A percentile compares a stretch with the other conserved stretches of the same genome.
Evolutionary conservation across 495 filamentous ascomycete species (phyloP).

Genomic region (Penicillium herquei): DNA sequence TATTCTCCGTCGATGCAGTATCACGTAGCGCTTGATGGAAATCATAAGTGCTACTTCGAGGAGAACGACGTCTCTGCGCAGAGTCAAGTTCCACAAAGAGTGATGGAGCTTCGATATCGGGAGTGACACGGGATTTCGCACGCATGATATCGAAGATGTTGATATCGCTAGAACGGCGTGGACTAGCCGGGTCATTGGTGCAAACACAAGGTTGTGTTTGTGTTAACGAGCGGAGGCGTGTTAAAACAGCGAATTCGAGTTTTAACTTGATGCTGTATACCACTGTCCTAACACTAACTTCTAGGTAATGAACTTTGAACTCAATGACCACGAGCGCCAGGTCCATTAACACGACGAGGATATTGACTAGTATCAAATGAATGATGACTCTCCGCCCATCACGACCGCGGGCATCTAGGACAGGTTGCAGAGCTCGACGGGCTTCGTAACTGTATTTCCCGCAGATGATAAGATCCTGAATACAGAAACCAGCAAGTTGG

Average conservation of each 20-base stretch:
- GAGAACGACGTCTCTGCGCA: neutral
- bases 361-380: constrained; percentile 53
- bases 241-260: constrained; percentile 56
- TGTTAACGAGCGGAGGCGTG: constrained; percentile 16
- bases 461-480: constrained; percentile 58
- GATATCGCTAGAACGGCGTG: constrained; percentile 16
- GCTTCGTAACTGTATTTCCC: constrained; percentile 54
- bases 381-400: constrained; percentile 38
- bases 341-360: constrained; percentile 50
- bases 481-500: constrained; percentile 53
- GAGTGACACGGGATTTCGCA: neutral
- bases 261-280: constrained; percentile 63
- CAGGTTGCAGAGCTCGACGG: constrained; percentile 20
- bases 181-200: neutral
- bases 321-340: constrained; percentile 49
- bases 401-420: constrained; percentile 24
- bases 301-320: constrained; percentile 42
- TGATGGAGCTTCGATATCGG: neutral
- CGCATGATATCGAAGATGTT: constrained; percentile 17
- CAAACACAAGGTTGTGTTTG: constrained; percentile 11
- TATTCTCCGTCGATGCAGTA: constrained; percentile 10
- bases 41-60: constrained; percentile 11
- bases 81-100: neutral
- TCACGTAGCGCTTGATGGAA: constrained; percentile 22
- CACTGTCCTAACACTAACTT: constrained; percentile 49